These are phyloP conservation scores for Hypoxylon crocopeplum DNA, from an alignment of 495 filamentous ascomycete genomes.

Conservation along the genomic window DNA sequence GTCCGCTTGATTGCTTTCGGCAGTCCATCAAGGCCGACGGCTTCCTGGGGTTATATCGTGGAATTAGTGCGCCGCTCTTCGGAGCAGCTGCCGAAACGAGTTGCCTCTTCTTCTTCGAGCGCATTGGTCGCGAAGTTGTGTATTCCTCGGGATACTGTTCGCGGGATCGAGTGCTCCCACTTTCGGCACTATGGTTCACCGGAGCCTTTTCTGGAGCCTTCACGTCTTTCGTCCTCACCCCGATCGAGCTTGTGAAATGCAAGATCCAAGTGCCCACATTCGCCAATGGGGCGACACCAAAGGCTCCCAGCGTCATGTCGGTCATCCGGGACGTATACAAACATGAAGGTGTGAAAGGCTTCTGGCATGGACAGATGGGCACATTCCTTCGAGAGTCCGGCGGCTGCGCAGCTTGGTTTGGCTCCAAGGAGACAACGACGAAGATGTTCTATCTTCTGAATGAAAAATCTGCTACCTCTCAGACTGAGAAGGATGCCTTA, in stretches of 20 bases:
- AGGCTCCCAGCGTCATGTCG: conserved; percentile 48
- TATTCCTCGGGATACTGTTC: conserved; percentile 61
- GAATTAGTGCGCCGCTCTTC: conserved; percentile 87
- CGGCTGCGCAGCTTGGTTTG: conserved; percentile 95
- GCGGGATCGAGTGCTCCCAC: conserved; percentile 63
- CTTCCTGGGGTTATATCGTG: conserved; percentile 85
- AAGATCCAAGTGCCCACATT: conserved; percentile 83
- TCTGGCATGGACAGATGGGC: conserved; percentile 94
- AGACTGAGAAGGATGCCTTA: conserved; percentile 40
- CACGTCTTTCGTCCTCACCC: conserved; percentile 88
- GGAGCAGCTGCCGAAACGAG: conserved; percentile 95
- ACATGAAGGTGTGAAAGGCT: conserved; percentile 80
- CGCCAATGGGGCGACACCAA: conserved; percentile 27
- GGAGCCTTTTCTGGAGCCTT: conserved; percentile 89
- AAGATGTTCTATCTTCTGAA: conserved; percentile 64
- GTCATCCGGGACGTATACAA: conserved; percentile 80
- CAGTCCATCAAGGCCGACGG: conserved; percentile 80
- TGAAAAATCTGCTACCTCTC: conserved; percentile 38
- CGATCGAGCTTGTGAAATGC: conserved; percentile 97
- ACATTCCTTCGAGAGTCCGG: conserved; percentile 95
- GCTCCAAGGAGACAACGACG: conserved; percentile 81
- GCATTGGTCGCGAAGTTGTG: conserved; percentile 63
- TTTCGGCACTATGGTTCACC: conserved; percentile 74
- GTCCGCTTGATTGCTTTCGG: conserved; percentile 91
- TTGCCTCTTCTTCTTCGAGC: conserved; percentile 90